Conservation (phyloP, 2,329 filamentous ascomycete genomes). For the Paraconiothyrium sp. region DNA sequence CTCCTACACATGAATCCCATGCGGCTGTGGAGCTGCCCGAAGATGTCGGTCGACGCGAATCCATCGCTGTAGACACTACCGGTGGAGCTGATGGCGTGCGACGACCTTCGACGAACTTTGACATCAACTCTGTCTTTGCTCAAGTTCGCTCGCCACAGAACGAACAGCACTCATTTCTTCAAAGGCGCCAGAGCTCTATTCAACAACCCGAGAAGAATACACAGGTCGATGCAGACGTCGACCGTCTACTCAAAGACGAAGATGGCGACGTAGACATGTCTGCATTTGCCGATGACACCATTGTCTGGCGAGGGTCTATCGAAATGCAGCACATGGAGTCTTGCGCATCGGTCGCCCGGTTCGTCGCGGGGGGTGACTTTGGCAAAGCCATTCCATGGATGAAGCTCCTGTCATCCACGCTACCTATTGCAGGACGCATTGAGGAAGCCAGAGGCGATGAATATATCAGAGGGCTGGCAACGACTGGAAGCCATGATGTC, state of each 20-base stretch:
- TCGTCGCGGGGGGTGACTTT: constrained; percentile 85
- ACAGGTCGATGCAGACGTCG: constrained; percentile 83
- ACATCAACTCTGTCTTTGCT: constrained; percentile 86
- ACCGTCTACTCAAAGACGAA: constrained; percentile 84
- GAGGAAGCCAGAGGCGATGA: constrained; percentile 84
- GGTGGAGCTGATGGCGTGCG: constrained; percentile 48
- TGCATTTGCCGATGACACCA: constrained; percentile 72
- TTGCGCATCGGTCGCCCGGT: constrained; percentile 79
- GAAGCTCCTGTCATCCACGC: constrained; percentile 74
- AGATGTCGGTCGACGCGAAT: constrained; percentile 34
- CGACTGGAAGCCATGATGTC: constrained; percentile 83
- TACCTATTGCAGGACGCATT: constrained; percentile 82
- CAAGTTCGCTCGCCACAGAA: constrained; percentile 78
- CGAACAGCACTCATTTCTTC: constrained; percentile 56
- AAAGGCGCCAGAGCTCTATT: constrained; percentile 62
- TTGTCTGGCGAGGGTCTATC: constrained; percentile 62
- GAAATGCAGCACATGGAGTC: constrained; percentile 79
- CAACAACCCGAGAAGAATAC: constrained; percentile 52
- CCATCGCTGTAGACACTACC: constrained; percentile 49
- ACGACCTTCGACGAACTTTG: constrained; percentile 72
- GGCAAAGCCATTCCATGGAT: constrained; percentile 74
- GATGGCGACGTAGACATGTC: constrained; percentile 83
- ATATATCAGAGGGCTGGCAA: constrained; percentile 88
- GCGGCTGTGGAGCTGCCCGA: constrained; percentile 48
- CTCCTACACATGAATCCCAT: constrained; percentile 28